Base-by-base conservation (phyloP, 2,329 filamentous ascomycete species). In the Cladophialophora yegresii region DNA sequence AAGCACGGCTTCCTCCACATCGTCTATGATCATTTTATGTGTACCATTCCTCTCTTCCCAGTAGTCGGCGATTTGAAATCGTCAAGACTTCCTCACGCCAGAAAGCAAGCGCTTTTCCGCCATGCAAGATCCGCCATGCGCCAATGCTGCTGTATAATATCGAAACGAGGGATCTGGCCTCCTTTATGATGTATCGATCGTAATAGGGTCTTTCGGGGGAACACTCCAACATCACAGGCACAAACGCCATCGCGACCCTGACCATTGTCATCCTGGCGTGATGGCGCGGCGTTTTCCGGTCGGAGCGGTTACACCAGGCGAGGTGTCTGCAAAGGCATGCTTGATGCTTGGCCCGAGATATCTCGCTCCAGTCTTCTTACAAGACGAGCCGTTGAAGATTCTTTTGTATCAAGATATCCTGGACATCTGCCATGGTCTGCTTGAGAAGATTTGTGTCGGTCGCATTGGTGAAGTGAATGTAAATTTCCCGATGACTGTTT, bases 371-470 rank as follows among this genome's bases (percentile, higher is more conserved):
- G n/a, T 54, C n/a, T 54, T 12, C 45, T 84, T 78, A 90, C 78
- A 90, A 80, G 73, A 93, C 91, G 73, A 92, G 81, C 77, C 89
- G 88, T 78, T 91, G 90, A 62, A 93, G 82, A 75, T 92, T 92
- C 75, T 89, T 89, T 78, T 92, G 89, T 73, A 92, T 91, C 72
- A 92, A 91, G 87, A 92, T 93, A 76, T 93, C 90, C 77, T 93
- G 90, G 61, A 93, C 90, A 10, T 89, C 91, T 68, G 85, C 84
- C 91, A 93, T 93, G 45, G 91, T 93, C 69, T 92, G 91, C 79
- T 92, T 93, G 70, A 93, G 83, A 67, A 93, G 79, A 73, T 91
- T 92, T 36, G 90, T 86, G 72, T 86, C 84, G 3, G 84, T 86
- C 22, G 84, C 84, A 68, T 85, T 85, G 16, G 84, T 86, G 71